Base-by-base conservation (phyloP, 148 eudicot species). In the Gaultheria prostrata region DNA sequence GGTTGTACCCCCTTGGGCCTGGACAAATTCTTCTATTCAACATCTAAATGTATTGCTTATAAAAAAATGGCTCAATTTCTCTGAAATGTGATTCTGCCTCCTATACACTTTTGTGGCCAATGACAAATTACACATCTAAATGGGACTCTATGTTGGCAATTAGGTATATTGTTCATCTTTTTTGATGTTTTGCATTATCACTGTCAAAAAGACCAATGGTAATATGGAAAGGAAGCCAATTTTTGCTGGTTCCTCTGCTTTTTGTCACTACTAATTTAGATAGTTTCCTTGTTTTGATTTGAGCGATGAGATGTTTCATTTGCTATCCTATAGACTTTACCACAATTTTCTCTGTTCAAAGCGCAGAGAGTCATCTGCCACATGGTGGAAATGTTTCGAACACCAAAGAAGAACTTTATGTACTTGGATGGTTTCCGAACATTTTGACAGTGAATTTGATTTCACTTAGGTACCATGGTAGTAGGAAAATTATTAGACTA, bases 191-290 rank as follows among this genome's bases (percentile, higher is more conserved):
- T 28, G 80, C 54, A 77, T 77, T 14, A 77, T 77, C 61, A 51
- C 39, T 30, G 50, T 2, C 33, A 51, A 28, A 51, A 28, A 51
- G 39, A 2, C 61, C 24, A 30, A 15, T 17, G 3, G 18, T 77
- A 28, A 26, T 51, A 50, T 28, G 56, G 80, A 30, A 30, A 14
- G 30, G 21, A n/a, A 77, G 26, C 3, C 6, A 15, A 51, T 51
- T 5, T 51, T 77, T 51, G 6, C 45, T 50, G 80, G 63, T 51
- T n/a, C 15, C 53, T 28, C 11, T 24, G 4, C 71, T 63, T 59
- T 21, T 21, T 80, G 70, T 81, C 82, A 65, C 24, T 80, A n/a
- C n/a, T n/a, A n/a, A n/a, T n/a, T n/a, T 32, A 21, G 4, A 51
- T 56, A 18, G 20, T 79, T 51, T 18, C 24, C 70, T 48, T 56